Evolutionary conservation across 225 moss, liverwort and hornwort species (phyloP), one percentile per base, ranked within the genome.

Genomic region (Rhytidiadelphus loreus): DNA sequence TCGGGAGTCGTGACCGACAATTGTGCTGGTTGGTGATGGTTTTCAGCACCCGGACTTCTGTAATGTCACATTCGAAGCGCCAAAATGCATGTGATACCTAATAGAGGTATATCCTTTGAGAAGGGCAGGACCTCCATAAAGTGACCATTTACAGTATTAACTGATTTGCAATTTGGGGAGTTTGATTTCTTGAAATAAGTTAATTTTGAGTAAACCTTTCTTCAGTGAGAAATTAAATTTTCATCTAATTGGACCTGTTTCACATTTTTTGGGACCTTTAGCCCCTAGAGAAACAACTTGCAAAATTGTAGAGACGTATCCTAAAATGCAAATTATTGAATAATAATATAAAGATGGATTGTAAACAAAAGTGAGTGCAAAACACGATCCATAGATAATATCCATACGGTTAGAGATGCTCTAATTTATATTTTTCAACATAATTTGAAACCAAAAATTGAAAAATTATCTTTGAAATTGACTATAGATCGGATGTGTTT

Each of bases 221-320:
- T 19, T 19, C 1, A 37, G 11, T 37, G 37, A 11, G 11, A 11
- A 11, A 65, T 65, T 6, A 11, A 37, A 11, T 21, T 37, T 3
- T 66, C 21, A 37, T 66, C 6, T 37, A 13, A 39, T 7, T 69
- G 8, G 69, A 41, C 3, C 0, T 41, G 0, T 41, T 25, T 24
- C 4, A 7, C 25, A 12, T 7, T 7, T 37, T 39, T 24, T 22
- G 2, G 12, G 2, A 69, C n/a, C 12, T 12, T n/a, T 21, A n/a
- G 4, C 7, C 4, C 6, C 8, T 23, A 10, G 2, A 64, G 5
- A 3, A 65, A 6, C 10, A 35, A 0, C 35, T 35, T 65, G 3
- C 0, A 35, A 65, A 19, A 35, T 35, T 19, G 20, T 19, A 1
- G 20, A 19, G 37, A 20, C 37, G 22, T 66, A 66, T 21, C 0